Percentiles rank a stretch among this genome's conserved stretches.
These are phyloP conservation scores for Senna siamea DNA, from an alignment of 306 rosid genomes.

Conservation along the genomic window DNA sequence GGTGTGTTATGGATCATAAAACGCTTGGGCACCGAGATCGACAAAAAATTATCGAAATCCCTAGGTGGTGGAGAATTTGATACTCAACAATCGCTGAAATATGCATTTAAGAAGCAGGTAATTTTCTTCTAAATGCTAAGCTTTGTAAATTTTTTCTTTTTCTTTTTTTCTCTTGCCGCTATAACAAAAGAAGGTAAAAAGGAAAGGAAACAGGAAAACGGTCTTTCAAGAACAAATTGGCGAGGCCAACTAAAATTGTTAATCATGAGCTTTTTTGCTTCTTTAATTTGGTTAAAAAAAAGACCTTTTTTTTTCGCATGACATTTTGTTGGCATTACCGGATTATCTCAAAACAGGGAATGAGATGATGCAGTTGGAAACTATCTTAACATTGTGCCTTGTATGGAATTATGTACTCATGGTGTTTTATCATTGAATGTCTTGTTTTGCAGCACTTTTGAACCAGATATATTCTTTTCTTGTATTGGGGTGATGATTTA, in stretches of 20 bases:
- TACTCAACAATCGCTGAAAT: conserved; percentile 53
- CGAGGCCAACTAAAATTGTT: not conserved
- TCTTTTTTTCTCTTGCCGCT: not conserved
- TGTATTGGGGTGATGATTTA: not conserved
- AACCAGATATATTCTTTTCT: not conserved
- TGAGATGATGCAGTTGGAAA: not conserved
- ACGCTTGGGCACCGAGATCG: conserved; percentile 50
- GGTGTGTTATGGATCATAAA: conserved; percentile 51
- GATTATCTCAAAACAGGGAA: not conserved
- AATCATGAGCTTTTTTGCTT: not conserved
- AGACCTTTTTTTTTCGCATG: not conserved
- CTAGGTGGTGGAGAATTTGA: conserved; percentile 38
- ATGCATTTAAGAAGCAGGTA: conserved; percentile 67
- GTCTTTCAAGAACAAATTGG: not conserved
- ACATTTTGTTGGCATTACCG: not conserved
- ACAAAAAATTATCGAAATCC: conserved; percentile 36
- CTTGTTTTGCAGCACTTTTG: not conserved
- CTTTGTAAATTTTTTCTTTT: not conserved
- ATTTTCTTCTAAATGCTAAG: not conserved
- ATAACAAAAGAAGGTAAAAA: too few species aligned
- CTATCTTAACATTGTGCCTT: not conserved
- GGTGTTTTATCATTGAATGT: not conserved
- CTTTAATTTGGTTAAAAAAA: not conserved
- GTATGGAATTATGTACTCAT: not conserved
- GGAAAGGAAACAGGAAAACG: not conserved